These are phyloP conservation scores for Tylopilus plumbeoviolaceoides DNA, from an alignment of 768 basidiomycete genomes.

Conservation along the genomic window DNA sequence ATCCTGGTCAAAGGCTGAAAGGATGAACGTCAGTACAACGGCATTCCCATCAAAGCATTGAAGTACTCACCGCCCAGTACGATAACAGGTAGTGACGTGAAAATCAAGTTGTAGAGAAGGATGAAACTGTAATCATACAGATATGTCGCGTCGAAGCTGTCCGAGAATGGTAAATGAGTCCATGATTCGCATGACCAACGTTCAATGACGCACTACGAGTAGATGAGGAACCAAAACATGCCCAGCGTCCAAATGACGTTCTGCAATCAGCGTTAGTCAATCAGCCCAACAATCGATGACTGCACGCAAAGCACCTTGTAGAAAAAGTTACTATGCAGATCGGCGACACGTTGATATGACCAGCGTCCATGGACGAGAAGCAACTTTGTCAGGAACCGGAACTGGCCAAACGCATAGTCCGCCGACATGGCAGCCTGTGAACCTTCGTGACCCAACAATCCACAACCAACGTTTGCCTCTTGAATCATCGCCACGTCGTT, in stretches of 20 bases:
- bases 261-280: conserved; percentile 32
- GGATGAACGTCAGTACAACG: conserved; percentile 6
- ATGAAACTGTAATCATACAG: conserved; percentile 95
- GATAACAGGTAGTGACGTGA: conserved; percentile 92
- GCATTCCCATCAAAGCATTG: not conserved
- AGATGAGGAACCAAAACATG: conserved; percentile 92
- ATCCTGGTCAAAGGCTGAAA: conserved; percentile 86
- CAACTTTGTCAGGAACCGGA: conserved; percentile 88
- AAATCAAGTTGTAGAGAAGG: conserved; percentile 84
- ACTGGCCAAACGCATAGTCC: conserved; percentile 97
- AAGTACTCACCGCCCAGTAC: conserved; percentile 70
- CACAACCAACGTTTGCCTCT: conserved; percentile 97
- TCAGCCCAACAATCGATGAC: not conserved
- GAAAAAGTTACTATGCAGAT: conserved; percentile 98
- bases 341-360: conserved; percentile 94
- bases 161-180: conserved; percentile 11
- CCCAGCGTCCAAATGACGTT: conserved; percentile 92
- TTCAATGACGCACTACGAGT: conserved; percentile 58
- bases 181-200: not conserved
- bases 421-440: conserved; percentile 99
- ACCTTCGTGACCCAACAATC: conserved; percentile 89
- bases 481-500: conserved; percentile 99
- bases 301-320: conserved; percentile 61
- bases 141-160: conserved; percentile 90
- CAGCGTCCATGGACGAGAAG: conserved; percentile 93